A percentile compares a stretch with the other conserved stretches of the same genome.
These are phyloP conservation scores for Periconia sp. DNA, from an alignment of 2,329 filamentous ascomycete species.

Conservation along the genomic window DNA sequence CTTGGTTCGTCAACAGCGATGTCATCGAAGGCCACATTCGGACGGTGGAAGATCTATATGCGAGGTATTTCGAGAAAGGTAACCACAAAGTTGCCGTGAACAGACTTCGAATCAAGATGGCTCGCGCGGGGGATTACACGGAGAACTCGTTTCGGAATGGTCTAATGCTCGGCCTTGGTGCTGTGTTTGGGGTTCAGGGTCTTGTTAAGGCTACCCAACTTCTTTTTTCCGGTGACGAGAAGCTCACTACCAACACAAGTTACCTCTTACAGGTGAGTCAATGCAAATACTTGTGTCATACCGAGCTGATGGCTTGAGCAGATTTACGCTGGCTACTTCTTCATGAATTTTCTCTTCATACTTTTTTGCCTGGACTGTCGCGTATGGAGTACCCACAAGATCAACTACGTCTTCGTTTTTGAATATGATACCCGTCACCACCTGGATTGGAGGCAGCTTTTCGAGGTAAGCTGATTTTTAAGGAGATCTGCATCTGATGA, in stretches of 20 bases:
- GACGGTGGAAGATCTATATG: conserved; percentile 86
- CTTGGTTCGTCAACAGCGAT: conserved; percentile 90
- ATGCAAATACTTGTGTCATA: conserved; percentile 55
- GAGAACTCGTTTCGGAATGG: conserved; percentile 63
- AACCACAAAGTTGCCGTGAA: conserved; percentile 89
- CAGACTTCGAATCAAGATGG: conserved; percentile 75
- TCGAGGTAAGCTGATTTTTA: conserved; percentile 57
- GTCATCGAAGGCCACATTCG: conserved; percentile 78
- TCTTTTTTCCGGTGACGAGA: conserved; percentile 25
- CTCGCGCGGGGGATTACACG: conserved; percentile 61
- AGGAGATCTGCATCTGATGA: not conserved
- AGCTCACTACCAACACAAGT: conserved; percentile 37
- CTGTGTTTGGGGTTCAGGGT: conserved; percentile 48
- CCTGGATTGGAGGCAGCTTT: conserved; percentile 85
- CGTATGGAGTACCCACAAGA: conserved; percentile 79
- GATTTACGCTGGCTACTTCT: conserved; percentile 90
- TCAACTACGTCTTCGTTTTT: conserved; percentile 97
- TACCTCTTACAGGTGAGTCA: conserved; percentile 63
- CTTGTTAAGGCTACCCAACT: conserved; percentile 43
- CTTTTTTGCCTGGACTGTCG: conserved; percentile 86
- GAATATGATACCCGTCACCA: conserved; percentile 88
- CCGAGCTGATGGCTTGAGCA: conserved; percentile 43
- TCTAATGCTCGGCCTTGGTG: conserved; percentile 44
- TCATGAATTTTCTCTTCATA: conserved; percentile 76
- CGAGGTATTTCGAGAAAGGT: conserved; percentile 89